Percentiles rank a stretch among this genome's conserved stretches.
phyloP scores from a whole-genome alignment of 1,284 basidiomycete genomes.

The Volvariella surrecta region DNA sequence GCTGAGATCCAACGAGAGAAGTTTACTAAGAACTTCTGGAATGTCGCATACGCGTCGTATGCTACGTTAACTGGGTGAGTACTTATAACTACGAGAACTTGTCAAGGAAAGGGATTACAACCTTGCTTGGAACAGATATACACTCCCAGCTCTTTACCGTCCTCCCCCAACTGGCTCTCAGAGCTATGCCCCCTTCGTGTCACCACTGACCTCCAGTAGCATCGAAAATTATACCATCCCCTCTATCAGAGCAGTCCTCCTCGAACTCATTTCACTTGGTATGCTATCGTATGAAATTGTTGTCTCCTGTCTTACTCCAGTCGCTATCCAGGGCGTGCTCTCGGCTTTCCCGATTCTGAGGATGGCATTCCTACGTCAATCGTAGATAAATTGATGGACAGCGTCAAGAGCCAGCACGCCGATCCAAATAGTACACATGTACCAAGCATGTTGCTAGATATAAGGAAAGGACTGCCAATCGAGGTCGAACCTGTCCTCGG shows the following conservation, averaged over 20 bases:
- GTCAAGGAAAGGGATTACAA: neutral
- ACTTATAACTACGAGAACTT: neutral
- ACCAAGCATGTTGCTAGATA: conserved; percentile 57
- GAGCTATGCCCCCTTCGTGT: conserved; percentile 28
- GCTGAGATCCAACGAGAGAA: conserved; percentile 55
- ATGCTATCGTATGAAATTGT: conserved; percentile 1
- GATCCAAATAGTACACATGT: conserved; percentile 35
- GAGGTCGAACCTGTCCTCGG: too few relatives aligned
- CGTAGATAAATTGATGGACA: conserved; percentile 29
- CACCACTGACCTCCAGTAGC: conserved; percentile 31
- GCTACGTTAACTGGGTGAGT: conserved; percentile 39
- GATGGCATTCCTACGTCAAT: conserved; percentile 35
- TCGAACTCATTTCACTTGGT: conserved; percentile 42
- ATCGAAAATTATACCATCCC: conserved; percentile 40
- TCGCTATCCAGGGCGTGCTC: conserved; percentile 27
- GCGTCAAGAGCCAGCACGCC: conserved; percentile 28
- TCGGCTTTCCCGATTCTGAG: conserved; percentile 38
- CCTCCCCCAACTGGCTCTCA: conserved; percentile 27
- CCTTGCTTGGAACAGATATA: conserved; percentile 19
- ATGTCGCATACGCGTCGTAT: conserved; percentile 45
- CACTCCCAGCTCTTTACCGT: conserved; percentile 45
- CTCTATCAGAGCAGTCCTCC: conserved; percentile 33
- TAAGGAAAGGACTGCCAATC: too few relatives aligned
- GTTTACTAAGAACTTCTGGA: conserved; percentile 61
- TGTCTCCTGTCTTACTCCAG: neutral